A percentile compares a stretch with the other conserved stretches of the same genome.
phyloP scores from a whole-genome alignment of 441 rosid species.

The Corymbia calophylla region DNA sequence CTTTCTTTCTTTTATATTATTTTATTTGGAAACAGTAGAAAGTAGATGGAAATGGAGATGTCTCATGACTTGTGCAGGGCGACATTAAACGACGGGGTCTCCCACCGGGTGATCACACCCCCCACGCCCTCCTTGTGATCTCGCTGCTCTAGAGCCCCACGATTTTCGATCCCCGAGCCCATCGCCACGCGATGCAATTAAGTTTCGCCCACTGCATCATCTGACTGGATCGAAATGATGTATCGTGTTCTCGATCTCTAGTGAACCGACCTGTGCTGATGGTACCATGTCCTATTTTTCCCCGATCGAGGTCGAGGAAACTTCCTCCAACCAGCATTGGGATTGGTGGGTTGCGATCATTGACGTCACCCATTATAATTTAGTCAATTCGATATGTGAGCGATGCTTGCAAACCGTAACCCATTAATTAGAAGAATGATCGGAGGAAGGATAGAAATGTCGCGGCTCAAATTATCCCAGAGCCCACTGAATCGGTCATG shows the following conservation, averaged over 20 bases:
- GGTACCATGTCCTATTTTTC: not conserved
- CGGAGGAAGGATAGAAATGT: not conserved
- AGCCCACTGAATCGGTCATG: not conserved
- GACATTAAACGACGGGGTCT: not conserved
- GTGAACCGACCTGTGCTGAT: accelerated
- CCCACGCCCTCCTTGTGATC: not conserved
- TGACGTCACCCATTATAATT: not conserved
- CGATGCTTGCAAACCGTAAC: not conserved
- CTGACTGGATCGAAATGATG: accelerated
- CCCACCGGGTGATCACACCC: not conserved
- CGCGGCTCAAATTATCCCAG: not conserved
- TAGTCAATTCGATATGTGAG: not conserved
- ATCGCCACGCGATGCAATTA: not conserved
- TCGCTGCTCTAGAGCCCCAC: accelerated
- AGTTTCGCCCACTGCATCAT: accelerated
- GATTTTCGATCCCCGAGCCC: not conserved
- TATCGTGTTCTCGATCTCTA: accelerated
- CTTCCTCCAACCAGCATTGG: accelerated
- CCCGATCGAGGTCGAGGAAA: not conserved
- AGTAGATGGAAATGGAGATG: not conserved
- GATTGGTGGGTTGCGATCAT: accelerated
- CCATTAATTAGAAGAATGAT: not conserved
- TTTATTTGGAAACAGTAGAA: not conserved
- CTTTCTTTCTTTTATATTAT: not conserved
- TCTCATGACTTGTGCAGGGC: not conserved